Base-by-base conservation (phyloP, 192 early-diverging fungal genomes). In the Coemansia sp. region DNA sequence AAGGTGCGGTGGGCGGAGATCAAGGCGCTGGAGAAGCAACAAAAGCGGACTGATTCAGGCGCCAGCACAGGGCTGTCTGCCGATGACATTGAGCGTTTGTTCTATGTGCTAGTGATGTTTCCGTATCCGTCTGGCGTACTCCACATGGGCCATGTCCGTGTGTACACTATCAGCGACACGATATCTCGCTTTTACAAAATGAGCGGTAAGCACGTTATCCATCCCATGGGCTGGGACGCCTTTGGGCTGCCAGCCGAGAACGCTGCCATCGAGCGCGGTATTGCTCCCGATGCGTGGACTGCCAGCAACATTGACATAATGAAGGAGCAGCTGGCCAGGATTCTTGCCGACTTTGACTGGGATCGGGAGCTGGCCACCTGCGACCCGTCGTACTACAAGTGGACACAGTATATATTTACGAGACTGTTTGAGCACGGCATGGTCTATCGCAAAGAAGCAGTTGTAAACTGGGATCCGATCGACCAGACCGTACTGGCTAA, bases 211-310 rank as follows among this genome's bases (percentile, higher is more conserved):
- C 71, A 87, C 37, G 94, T 94, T 10, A 74, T 95, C 1, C 87
- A 92, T 65, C 96, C 96, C 5, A 98, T 98, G 89, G 96, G 93
- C 13, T 98, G 95, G 94, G 96, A 98, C 71, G 89, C 94, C 7
- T 98, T 98, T 82, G 96, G 96, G 0, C 80, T 98, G n/a, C 96
- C 96, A 0, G 96, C 96, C 9, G 96, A 98, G 63, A 98, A 98
- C 73, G 96, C 96, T 1, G 95, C 96, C 2, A 93, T 94, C 37
- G 90, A 94, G 59, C 86, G 91, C 13, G 83, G 84, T 11, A 82
- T 93, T 59, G 86, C 87, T 31, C 95, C 96, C 2, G 76, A 72
- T 24, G 82, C 86, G 28, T 98, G 96, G 96, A 97, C 96, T 0
- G 58, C 73, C 6, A 64, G 76, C 14, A 98, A 98, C 69, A 98